Conservation (phyloP, 345 rosid genomes). For the Psidium friedrichsthalianum region DNA sequence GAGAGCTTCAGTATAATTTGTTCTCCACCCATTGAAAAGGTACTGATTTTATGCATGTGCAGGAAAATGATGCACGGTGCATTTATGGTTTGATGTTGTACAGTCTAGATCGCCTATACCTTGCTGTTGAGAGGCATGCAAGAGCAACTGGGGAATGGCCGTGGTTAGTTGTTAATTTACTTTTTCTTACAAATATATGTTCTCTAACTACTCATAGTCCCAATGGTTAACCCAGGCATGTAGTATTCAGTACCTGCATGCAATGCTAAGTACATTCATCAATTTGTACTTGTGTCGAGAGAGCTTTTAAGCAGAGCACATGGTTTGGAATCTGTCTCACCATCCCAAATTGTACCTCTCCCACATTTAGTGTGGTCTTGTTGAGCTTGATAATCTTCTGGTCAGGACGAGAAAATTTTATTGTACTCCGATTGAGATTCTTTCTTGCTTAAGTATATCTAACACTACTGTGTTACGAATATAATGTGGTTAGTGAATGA, state of each 20-base stretch:
- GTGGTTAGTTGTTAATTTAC: conserved; percentile 32
- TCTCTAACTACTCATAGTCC: neutral
- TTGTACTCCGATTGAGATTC: neutral
- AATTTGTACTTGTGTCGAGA: neutral
- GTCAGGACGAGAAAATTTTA: neutral
- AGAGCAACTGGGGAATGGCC: conserved; percentile 79
- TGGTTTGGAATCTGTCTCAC: neutral
- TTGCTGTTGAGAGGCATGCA: conserved; percentile 68
- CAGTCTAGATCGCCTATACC: conserved; percentile 55
- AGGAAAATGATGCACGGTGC: conserved; percentile 72
- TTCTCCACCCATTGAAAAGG: neutral
- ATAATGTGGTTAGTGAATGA: neutral
- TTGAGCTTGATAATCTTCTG: neutral
- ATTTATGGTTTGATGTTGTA: conserved; percentile 70
- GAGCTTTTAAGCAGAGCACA: neutral
- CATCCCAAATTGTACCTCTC: neutral
- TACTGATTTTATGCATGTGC: conserved; percentile 1
- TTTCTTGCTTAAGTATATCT: neutral
- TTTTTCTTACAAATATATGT: neutral
- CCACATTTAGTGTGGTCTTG: neutral
- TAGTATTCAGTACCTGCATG: neutral
- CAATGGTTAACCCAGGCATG: neutral
- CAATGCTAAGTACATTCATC: neutral
- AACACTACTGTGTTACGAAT: neutral
- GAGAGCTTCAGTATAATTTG: neutral